Evolutionary conservation across 2,329 filamentous ascomycete species (phyloP).

Genomic region (Eurotiales sp.): DNA sequence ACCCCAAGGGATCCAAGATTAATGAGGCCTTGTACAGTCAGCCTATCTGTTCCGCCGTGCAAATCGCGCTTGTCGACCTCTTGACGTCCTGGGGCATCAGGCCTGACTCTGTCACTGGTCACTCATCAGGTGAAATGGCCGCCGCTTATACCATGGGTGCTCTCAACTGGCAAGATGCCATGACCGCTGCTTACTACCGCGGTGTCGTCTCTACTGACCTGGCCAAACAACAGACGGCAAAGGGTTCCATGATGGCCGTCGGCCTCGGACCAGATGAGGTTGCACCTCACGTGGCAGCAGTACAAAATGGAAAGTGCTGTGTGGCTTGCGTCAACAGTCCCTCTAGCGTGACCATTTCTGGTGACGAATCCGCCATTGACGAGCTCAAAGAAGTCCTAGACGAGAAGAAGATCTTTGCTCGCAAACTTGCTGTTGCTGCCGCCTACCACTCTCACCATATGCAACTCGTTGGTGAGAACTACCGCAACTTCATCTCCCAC

Average conservation of each 20-base stretch:
- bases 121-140: slow-evolving; percentile 16
- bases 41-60: slow-evolving; percentile 16
- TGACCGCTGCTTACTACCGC: neutral
- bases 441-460: slow-evolving; percentile 37
- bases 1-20: too few relatives aligned
- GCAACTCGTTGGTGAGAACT: slow-evolving; percentile 29
- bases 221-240: too few relatives aligned
- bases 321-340: slow-evolving; percentile 37
- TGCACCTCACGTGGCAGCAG: too few relatives aligned
- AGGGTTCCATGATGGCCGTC: slow-evolving; percentile 24
- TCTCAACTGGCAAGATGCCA: neutral
- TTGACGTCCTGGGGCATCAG: slow-evolving; percentile 1
- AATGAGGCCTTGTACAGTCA: too few relatives aligned
- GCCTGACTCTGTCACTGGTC: slow-evolving; percentile 5
- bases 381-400: slow-evolving; percentile 14
- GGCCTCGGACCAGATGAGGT: slow-evolving; percentile 18
- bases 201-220: neutral
- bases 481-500: slow-evolving; percentile 16
- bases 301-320: too few relatives aligned
- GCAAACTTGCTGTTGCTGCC: slow-evolving; percentile 10
- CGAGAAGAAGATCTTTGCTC: slow-evolving; percentile 2
- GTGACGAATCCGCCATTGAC: slow-evolving; percentile 23
- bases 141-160: slow-evolving; percentile 1
- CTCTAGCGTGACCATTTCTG: slow-evolving; percentile 32
- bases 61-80: slow-evolving; percentile 14